These are phyloP conservation scores for Puccinia novopanici DNA, from an alignment of 1,284 basidiomycete species.

Conservation along the genomic window DNA sequence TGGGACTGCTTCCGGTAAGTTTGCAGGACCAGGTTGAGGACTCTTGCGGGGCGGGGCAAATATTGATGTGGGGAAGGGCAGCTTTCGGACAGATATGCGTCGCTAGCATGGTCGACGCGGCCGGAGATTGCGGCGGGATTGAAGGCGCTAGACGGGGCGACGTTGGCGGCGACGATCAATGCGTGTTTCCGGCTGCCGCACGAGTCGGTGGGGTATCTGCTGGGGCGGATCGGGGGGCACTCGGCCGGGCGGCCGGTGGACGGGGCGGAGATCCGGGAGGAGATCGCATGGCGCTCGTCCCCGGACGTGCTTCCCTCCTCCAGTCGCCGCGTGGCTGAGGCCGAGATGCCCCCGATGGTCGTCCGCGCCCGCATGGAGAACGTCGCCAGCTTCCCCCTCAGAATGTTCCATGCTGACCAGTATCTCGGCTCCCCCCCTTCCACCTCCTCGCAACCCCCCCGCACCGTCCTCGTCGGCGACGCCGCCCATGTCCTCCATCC, in stretches of 20 bases:
- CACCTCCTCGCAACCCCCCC: too few species aligned
- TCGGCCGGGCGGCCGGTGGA: constrained; percentile 1
- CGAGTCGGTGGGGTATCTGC: constrained; percentile 64
- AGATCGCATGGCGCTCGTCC: constrained; percentile 50
- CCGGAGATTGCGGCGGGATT: constrained; percentile 75
- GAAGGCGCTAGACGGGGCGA: constrained; percentile 68
- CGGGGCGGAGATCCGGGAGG: constrained; percentile 7
- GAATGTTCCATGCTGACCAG: constrained; percentile 80
- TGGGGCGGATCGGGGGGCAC: constrained; percentile 31
- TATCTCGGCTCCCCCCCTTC: constrained; percentile 86
- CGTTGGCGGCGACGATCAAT: constrained; percentile 78
- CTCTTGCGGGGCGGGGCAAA: neutral
- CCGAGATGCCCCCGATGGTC: constrained; percentile 75
- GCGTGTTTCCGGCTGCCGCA: constrained; percentile 86
- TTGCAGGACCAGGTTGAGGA: neutral
- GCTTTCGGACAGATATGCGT: constrained; percentile 73
- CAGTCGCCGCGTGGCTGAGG: constrained; percentile 56
- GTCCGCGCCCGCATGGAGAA: constrained; percentile 73
- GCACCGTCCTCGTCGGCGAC: constrained; percentile 89
- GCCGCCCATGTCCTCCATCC: constrained; percentile 95
- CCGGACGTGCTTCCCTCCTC: constrained; percentile 17
- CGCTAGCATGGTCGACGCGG: constrained; percentile 92
- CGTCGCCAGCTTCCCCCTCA: constrained; percentile 85
- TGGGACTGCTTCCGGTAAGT: constrained; percentile 79
- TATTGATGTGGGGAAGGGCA: neutral